These are phyloP conservation scores for Epicoccum nigrum DNA, from an alignment of 2,329 filamentous ascomycete genomes.

Conservation along the genomic window DNA sequence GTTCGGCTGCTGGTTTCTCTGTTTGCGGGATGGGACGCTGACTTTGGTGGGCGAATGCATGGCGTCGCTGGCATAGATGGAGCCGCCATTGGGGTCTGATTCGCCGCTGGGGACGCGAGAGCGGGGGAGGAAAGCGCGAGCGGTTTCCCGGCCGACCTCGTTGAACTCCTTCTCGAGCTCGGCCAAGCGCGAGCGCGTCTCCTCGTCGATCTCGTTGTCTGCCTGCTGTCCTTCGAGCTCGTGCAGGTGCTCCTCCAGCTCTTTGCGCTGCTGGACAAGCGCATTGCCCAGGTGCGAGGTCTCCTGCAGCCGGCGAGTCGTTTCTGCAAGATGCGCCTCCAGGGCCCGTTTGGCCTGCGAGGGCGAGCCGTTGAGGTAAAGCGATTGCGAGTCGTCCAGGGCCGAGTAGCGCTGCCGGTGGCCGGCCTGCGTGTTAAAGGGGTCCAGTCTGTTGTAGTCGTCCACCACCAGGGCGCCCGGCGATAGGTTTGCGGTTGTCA, in stretches of 20 bases:
- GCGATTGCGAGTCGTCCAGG: constrained; percentile 79
- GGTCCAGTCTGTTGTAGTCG: constrained; percentile 50
- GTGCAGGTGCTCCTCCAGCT: constrained; percentile 78
- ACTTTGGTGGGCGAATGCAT: constrained; percentile 88
- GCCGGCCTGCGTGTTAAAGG: constrained; percentile 51
- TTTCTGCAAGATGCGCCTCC: constrained; percentile 90
- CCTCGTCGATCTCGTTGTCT: constrained; percentile 77
- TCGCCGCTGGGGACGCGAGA: constrained; percentile 69
- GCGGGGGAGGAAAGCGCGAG: constrained; percentile 86
- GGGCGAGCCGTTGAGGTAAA: constrained; percentile 78
- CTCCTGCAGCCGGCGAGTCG: constrained; percentile 87
- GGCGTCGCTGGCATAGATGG: constrained; percentile 77
- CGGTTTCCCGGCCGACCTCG: constrained; percentile 87
- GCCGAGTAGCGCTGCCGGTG: constrained; percentile 74
- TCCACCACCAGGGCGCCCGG: constrained; percentile 50
- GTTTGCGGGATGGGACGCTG: constrained; percentile 82
- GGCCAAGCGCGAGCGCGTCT: constrained; percentile 79
- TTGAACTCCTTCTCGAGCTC: constrained; percentile 96
- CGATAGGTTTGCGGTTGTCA: constrained; percentile 50
- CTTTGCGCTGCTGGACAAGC: constrained; percentile 83
- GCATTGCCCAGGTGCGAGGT: constrained; percentile 87
- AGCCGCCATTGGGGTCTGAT: constrained; percentile 42
- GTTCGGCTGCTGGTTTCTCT: constrained; percentile 86
- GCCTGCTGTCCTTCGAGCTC: constrained; percentile 79
- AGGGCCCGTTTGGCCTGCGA: constrained; percentile 86